Percentiles rank a stretch among this genome's conserved stretches.
phyloP scores from a whole-genome alignment of 2,329 filamentous ascomycete genomes.

The Apiospora saccharicola region DNA sequence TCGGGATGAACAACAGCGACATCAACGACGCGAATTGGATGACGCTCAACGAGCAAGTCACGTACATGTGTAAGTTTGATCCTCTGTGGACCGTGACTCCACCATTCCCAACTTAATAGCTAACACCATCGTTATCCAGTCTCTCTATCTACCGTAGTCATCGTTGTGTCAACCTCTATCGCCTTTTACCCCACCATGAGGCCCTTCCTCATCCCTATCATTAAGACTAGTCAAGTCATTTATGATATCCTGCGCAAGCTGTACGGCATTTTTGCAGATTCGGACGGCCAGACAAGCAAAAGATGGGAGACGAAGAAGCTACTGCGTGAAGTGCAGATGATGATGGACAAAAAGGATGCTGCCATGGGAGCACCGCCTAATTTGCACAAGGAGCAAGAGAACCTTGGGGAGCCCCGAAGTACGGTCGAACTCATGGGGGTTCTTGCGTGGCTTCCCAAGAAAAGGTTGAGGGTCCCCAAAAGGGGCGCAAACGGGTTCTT shows the following conservation, averaged over 20 bases:
- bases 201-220: neutral
- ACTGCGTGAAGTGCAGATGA: neutral
- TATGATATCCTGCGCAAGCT: neutral
- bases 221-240: neutral
- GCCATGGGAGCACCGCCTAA: neutral
- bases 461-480: neutral
- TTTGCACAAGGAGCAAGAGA: neutral
- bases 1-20: conserved; percentile 48
- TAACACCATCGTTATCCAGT: neutral
- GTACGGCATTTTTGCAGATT: neutral
- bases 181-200: neutral
- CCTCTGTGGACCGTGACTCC: too few species aligned
- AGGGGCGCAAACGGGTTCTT: neutral
- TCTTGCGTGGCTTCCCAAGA: neutral
- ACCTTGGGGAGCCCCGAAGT: neutral
- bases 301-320: neutral
- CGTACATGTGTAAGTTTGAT: conserved; percentile 35
- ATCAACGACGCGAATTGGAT: conserved; percentile 32
- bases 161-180: neutral
- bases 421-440: neutral
- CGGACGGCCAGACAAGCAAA: neutral
- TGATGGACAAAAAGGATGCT: neutral
- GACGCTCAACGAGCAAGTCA: conserved; percentile 30
- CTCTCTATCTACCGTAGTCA: neutral
- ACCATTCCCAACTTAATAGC: neutral